Evolutionary conservation across 768 basidiomycete species (phyloP).

Genomic region (Albatrellus ellisii): DNA sequence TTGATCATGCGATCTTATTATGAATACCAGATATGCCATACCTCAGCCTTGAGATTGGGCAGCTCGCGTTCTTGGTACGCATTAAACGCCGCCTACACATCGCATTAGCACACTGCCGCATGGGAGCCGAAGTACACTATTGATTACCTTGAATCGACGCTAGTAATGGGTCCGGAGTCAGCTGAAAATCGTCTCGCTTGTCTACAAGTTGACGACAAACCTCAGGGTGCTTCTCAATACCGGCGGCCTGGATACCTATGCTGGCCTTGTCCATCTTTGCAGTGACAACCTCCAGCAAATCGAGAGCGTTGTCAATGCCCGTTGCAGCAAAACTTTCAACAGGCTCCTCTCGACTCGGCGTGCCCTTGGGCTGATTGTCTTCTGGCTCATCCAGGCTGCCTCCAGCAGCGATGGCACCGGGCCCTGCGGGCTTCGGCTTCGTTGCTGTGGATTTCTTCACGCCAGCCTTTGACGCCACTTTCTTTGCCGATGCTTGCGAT

Average conservation of each 20-base stretch:
- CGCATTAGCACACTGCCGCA: slow-evolving; percentile 2
- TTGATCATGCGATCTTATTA: neutral
- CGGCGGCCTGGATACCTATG: slow-evolving; percentile 75
- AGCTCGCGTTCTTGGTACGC: slow-evolving; percentile 83
- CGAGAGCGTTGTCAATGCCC: slow-evolving; percentile 83
- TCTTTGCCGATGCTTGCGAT: slow-evolving; percentile 32
- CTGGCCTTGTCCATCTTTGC: slow-evolving; percentile 92
- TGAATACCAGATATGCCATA: slow-evolving; percentile 19
- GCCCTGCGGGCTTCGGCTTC: slow-evolving; percentile 48
- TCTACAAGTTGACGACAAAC: slow-evolving; percentile 28
- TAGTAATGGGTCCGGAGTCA: slow-evolving; percentile 17
- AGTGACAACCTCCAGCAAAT: slow-evolving; percentile 78
- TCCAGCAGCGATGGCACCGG: slow-evolving; percentile 77
- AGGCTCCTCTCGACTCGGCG: slow-evolving; percentile 23
- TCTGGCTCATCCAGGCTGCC: slow-evolving; percentile 26
- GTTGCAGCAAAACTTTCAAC: slow-evolving; percentile 69
- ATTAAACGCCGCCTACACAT: slow-evolving; percentile 64
- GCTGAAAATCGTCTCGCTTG: slow-evolving; percentile 4
- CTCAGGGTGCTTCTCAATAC: slow-evolving; percentile 87
- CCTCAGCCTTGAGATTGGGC: slow-evolving; percentile 65
- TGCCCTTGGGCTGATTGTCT: slow-evolving; percentile 16
- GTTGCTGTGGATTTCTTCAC: slow-evolving; percentile 44
- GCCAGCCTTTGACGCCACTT: slow-evolving; percentile 45
- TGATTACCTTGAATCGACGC: slow-evolving; percentile 76
- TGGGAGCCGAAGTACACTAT: slow-evolving; percentile 4